These are phyloP conservation scores for Myriosclerotinia duriaeana DNA, from an alignment of 2,329 filamentous ascomycete species.

Conservation along the genomic window DNA sequence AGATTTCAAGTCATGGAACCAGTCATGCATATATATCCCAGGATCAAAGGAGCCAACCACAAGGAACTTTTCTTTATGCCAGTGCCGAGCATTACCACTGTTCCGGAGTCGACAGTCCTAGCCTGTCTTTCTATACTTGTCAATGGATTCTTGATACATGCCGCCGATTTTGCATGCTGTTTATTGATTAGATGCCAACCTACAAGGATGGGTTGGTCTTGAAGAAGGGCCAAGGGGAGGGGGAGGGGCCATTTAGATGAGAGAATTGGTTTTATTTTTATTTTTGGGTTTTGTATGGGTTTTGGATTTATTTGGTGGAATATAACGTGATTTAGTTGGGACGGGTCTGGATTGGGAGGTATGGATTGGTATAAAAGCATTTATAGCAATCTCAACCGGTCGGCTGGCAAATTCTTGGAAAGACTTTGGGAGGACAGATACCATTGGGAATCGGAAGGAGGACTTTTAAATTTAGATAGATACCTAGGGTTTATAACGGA, in stretches of 20 bases:
- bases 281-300: background rate
- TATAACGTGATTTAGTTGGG: background rate
- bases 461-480: conserved; percentile 14
- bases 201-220: background rate
- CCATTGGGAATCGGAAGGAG: conserved; percentile 7
- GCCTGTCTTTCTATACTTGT: conserved; percentile 1
- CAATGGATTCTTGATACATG: background rate
- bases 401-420: conserved; percentile 10
- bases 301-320: background rate
- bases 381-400: background rate
- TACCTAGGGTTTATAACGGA: conserved; percentile 11
- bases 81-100: conserved; percentile 1
- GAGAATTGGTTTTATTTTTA: background rate
- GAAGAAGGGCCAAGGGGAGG: background rate
- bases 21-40: conserved; percentile 22
- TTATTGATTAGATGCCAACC: conserved; percentile 12
- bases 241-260: background rate
- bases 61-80: background rate
- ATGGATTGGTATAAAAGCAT: conserved; percentile 13
- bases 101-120: conserved; percentile 1
- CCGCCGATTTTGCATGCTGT: conserved; percentile 9
- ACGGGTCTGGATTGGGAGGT: background rate
- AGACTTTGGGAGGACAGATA: conserved; percentile 15
- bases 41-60: conserved; percentile 1
- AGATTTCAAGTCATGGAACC: conserved; percentile 22